These are phyloP conservation scores for Lichtheimia ramosa DNA, from an alignment of 371 early-diverging fungal genomes.

Conservation along the genomic window DNA sequence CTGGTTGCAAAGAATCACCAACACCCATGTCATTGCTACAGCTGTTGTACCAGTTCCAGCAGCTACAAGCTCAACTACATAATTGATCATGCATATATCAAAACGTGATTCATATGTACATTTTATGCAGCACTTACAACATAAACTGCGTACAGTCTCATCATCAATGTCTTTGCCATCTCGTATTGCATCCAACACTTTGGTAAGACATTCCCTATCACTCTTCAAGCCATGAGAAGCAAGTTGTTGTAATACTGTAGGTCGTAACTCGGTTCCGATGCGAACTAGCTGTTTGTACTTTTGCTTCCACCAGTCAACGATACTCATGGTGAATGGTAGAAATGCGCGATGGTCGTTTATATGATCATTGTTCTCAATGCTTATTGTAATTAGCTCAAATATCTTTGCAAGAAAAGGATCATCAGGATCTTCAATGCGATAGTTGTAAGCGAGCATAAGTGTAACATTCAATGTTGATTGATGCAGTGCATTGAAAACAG, in stretches of 20 bases:
- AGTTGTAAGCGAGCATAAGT: too few relatives aligned
- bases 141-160: background rate
- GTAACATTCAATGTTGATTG: too few relatives aligned
- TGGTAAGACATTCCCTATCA: background rate
- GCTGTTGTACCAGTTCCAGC: slow-evolving; percentile 18
- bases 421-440: too few relatives aligned
- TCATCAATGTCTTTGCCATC: background rate
- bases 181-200: background rate
- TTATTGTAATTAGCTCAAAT: background rate
- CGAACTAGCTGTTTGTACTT: background rate
- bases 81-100: background rate
- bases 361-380: background rate
- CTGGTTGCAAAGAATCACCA: slow-evolving; percentile 11
- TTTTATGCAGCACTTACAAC: background rate
- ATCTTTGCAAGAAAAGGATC: too few relatives aligned
- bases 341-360: background rate
- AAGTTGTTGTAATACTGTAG: background rate
- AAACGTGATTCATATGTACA: too few relatives aligned
- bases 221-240: background rate
- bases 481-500: too few relatives aligned
- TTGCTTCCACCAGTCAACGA: background rate
- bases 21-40: slow-evolving; percentile 10
- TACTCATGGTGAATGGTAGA: background rate
- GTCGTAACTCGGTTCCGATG: background rate
- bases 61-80: slow-evolving; percentile 10